Evolutionary conservation across 2,329 filamentous ascomycete species (phyloP), one percentile per base, ranked within the genome.

Genomic region (Penicillium sp.): DNA sequence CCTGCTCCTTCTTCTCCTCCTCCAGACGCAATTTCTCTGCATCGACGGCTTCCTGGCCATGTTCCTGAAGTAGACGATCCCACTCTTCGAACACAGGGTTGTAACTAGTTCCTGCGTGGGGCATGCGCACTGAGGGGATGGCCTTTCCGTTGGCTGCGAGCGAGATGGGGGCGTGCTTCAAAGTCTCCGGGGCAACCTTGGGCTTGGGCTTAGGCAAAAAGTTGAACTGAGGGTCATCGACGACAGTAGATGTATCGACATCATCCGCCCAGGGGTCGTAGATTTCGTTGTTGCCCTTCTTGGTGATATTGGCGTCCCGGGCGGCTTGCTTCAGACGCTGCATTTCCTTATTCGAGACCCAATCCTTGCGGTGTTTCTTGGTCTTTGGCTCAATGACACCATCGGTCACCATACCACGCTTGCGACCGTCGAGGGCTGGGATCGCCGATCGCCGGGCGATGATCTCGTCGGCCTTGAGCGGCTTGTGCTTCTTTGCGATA

Each of bases 41-140:
- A 59, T 88, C 89, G 2, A 97, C 79, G 13, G 89, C 92, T 74
- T 90, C 91, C 52, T 87, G 83, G 42, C 91, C 89, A 73, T 95
- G 91, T 37, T 84, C 80, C 18, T 83, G 81, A 40, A 96, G 78
- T 14, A 93, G 84, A 8, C 84, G 81, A 65, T 92, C 88, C 82
- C 95, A 99, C 59, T 96, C 92, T 59, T 86, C 83, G 64, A 95
- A 95, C 5, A 85, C 79, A 0, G 94, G 94, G 71, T 99, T 99
- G 78, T 99, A 99, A 65, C 91, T 96, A 73, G 88, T 91, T 55
- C 91, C 92, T 14, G 88, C 91, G 6, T 86, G 83, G 1, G 94
- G 94, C 67, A 87, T 89, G 57, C 83, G 81, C 0, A 99, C 89
- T 2, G 92, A 87, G 1, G 91, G 89, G 8, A 96, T 80, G 0